Base-by-base conservation (phyloP, 1,284 basidiomycete genomes). In the Phlebopus sp. region DNA sequence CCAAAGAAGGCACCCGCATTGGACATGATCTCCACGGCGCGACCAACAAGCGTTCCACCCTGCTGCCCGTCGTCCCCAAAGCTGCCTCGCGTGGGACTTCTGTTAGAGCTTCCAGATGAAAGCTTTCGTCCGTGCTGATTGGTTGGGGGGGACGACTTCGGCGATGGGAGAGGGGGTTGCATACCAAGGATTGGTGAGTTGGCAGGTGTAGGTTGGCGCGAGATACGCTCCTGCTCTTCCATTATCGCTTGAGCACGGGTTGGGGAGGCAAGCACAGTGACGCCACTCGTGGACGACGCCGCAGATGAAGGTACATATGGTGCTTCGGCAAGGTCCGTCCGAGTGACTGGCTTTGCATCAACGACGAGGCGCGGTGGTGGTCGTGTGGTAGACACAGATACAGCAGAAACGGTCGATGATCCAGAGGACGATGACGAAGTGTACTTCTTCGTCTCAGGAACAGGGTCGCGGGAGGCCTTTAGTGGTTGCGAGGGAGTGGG, bases 21-120 rank as follows among this genome's bases (percentile, higher is more conserved):
- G 34, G 77, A 79, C 51, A 86, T 79, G 25, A 86, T 82, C 43
- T 81, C 83, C n/a, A 79, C 82, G 13, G 84, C 84, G 55, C 83
- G 81, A 36, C 76, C 76, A n/a, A 84, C 80, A 15, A 86, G 74
- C 23, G 77, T 77, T 14, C 64, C 67, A 30, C 67, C 63, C 44
- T 58, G 63, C 50, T 67, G 65, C 31, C 61, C 55, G 7, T 68
- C 66, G 1, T 62, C 61, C 41, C 50, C 35, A 25, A 44, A 38
- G 8, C 36, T 15, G 2, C 21, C 42, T 37, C 64, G 57, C 2
- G 44, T 51, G 10, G 69, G 67, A 47, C 57, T 68, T 23, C 62
- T 29, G 10, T 8, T 50, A 14, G 62, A 64, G 21, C 44, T 27
- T 14, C 56, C 46, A 4, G 47, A 48, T 4, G 62, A 62, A 10